These are phyloP conservation scores for Vigna radiata DNA, from an alignment of 306 rosid genomes.

Conservation along the genomic window DNA sequence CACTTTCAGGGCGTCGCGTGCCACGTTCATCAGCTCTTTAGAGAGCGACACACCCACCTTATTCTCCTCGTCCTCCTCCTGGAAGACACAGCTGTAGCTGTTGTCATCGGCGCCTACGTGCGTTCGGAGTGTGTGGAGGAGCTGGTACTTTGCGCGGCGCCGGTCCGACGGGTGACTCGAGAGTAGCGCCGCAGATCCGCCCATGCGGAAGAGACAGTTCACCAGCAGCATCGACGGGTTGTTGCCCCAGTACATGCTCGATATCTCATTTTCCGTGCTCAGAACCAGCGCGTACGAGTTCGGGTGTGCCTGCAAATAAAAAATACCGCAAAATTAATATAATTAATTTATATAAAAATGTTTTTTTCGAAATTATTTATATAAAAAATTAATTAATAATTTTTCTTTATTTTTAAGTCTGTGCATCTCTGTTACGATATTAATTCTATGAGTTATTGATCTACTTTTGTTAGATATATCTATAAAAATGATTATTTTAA, in stretches of 20 bases:
- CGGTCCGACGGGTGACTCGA: conserved; percentile 44
- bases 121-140: conserved; percentile 76
- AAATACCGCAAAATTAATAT: too few relatives aligned
- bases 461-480: too few relatives aligned
- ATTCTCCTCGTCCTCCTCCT: conserved; percentile 61
- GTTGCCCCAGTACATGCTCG: conserved; percentile 49
- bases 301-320: conserved; percentile 38
- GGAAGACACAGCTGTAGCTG: conserved; percentile 68
- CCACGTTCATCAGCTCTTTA: conserved; percentile 79
- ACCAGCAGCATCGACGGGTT: conserved; percentile 47
- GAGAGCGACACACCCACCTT: conserved; percentile 70
- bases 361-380: too few relatives aligned
- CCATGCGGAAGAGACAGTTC: conserved; percentile 52
- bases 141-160: conserved; percentile 70
- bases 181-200: conserved; percentile 49
- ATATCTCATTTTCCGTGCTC: conserved; percentile 46
- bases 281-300: conserved; percentile 48
- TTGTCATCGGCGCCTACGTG: conserved; percentile 77
- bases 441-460: too few relatives aligned
- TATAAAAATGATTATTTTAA: too few relatives aligned
- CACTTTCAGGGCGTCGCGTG: conserved; percentile 77
- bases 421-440: too few relatives aligned
- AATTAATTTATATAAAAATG: too few relatives aligned
- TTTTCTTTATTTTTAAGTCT: too few relatives aligned
- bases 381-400: too few relatives aligned